Percentiles rank a stretch among this genome's conserved stretches.
phyloP scores from a whole-genome alignment of 306 rosid species.

The Casuarina equisetifolia region DNA sequence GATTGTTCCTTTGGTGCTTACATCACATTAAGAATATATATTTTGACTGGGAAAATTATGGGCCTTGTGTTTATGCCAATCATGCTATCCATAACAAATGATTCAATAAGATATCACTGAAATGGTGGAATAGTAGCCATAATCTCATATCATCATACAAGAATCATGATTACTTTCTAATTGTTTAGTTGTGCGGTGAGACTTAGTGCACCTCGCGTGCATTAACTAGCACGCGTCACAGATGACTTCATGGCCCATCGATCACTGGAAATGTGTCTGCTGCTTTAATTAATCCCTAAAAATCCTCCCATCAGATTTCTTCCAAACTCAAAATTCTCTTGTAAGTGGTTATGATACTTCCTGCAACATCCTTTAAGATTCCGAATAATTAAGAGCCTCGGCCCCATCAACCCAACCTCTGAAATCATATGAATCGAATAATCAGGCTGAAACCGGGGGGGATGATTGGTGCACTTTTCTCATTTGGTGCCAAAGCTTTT shows the following conservation, averaged over 20 bases:
- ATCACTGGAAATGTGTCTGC: not conserved
- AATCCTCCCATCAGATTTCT: not conserved
- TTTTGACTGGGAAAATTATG: not conserved
- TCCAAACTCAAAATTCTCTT: not conserved
- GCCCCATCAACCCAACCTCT: not conserved
- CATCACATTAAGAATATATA: not conserved
- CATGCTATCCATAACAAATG: not conserved
- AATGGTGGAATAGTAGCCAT: not conserved
- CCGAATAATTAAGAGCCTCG: not conserved
- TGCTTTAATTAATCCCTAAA: not conserved
- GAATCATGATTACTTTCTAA: not conserved
- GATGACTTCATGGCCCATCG: not conserved
- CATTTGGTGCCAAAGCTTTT: not conserved
- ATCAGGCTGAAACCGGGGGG: not conserved
- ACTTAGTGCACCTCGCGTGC: not conserved
- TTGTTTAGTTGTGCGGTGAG: not conserved
- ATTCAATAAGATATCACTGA: too few species aligned
- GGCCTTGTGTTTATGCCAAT: not conserved
- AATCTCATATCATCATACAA: not conserved
- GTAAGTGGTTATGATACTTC: not conserved
- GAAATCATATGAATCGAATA: not conserved
- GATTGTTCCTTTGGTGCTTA: not conserved
- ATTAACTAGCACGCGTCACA: not conserved
- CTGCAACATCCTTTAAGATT: not conserved
- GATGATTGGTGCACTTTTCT: not conserved